These are phyloP conservation scores for carrot (Daucus carota) DNA, from an alignment of 129 eudicot species.

Conservation along the genomic window DH1_v3.0 NC_030386.2:28258001-28258500, in stretches of 20 bases:
- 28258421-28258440: neutral
- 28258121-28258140: neutral
- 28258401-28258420: neutral
- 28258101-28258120: constrained; percentile 48
- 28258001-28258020: constrained; percentile 96
- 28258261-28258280: constrained; percentile 44
- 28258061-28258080: constrained; percentile 92
- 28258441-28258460: too few relatives aligned
- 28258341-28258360: constrained; percentile 99
- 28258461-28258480: neutral
- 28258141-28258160: neutral
- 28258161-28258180: neutral
- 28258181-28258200: neutral
- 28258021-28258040: constrained; percentile 98
- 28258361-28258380: constrained; percentile 60
- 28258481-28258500: neutral
- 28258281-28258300: constrained; percentile 97
- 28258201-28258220: neutral
- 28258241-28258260: neutral
- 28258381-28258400: neutral
- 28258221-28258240: neutral
- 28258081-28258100: constrained; percentile 95
- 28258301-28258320: constrained; percentile 97
- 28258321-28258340: constrained; percentile 98
- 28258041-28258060: constrained; percentile 98